Evolutionary conservation across 345 rosid genomes (phyloP), one percentile per base, ranked within the genome.

Genomic region (Eucalyptus tenuipes): DNA sequence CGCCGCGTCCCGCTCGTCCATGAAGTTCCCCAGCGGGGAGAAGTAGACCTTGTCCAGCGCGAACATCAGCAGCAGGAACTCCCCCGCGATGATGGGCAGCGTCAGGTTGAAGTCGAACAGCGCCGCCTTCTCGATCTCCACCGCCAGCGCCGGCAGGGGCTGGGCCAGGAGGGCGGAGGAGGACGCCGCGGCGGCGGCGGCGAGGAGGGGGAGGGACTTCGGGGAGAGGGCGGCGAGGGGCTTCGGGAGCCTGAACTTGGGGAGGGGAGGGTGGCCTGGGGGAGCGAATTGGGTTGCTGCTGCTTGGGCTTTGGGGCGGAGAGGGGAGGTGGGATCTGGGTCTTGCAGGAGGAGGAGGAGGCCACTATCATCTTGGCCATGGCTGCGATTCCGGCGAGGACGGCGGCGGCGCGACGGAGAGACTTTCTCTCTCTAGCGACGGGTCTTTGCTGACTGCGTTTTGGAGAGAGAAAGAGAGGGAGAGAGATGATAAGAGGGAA

Each of bases 31-130:
- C 1, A 97, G 94, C 3, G 99, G 99, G 33, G 93, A 85, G 94
- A 90, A 97, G 93, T 93, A 97, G 84, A 95, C 18, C 91, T 97
- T 97, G 95, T 98, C 99, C 2, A 97, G 94, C 1, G 96, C 95
- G 81, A 98, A 92, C 99, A 97, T 98, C 86, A 98, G 94, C 89
- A 95, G 44, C 89, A 98, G 91, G 88, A 97, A 97, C 91, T 97
- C 96, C 22, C 49, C 97, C 91, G 93, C 94, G 90, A 97, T 96
- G 90, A 97, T 95, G 49, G 99, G 99, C 13, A 97, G 95, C 33
- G 99, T 97, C 7, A 97, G 90, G 92, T 97, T 94, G 96, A 96
- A 98, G 89, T 98, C 99, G 93, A 98, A 98, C 75, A 98, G 98
- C 25, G 95, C 93, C 0, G 99, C 99, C 22, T 98, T 98, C 88